Base-by-base conservation (phyloP, 177 flowering plant species). In the Viscum album region DNA sequence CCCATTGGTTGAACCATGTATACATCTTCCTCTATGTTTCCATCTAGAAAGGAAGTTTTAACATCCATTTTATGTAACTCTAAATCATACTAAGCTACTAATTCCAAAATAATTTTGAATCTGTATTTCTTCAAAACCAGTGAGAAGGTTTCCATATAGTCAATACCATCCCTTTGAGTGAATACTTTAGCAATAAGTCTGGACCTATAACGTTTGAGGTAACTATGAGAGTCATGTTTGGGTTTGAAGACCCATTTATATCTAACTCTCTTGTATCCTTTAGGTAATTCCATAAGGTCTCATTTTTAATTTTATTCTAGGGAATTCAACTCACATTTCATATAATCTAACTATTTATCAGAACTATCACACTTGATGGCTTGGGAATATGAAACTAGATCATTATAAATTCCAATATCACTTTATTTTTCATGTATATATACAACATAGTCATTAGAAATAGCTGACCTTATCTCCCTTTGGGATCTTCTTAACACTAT, bases 71-170 rank as follows among this genome's bases (percentile, higher is more conserved):
- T 19, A 21, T 50, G 56, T 50, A 50, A 50, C 56, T 50, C 26
- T 50, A 50, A 50, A 21, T 50, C 56, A 50, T 50, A 21, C 24
- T 61, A 37, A 62, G 66, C 72, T 15, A 41, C 66, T 17, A 70
- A 31, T 4, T 52, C 66, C 37, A 70, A 13, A 29, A 41, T 61
- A 32, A 70, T 70, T 41, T 66, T 62, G 8, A 69, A 61, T n/a
- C 34, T 65, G 29, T 71, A 68, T 28, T 71, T 71, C 33, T 66
- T 71, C 15, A 29, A 71, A 30, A 66, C 35, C 0, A 33, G 50
- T n/a, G 28, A 65, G 30, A 71, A 71, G 30, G 50, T 54, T 17
- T 71, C 68, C 36, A 52, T 71, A 60, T 70, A 70, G 32, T 70
- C 66, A 37, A 64, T n/a, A n/a, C n/a, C n/a, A n/a, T n/a, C n/a